phyloP scores from a whole-genome alignment of 306 rosid species.

The Dryas alaskensis region DNA sequence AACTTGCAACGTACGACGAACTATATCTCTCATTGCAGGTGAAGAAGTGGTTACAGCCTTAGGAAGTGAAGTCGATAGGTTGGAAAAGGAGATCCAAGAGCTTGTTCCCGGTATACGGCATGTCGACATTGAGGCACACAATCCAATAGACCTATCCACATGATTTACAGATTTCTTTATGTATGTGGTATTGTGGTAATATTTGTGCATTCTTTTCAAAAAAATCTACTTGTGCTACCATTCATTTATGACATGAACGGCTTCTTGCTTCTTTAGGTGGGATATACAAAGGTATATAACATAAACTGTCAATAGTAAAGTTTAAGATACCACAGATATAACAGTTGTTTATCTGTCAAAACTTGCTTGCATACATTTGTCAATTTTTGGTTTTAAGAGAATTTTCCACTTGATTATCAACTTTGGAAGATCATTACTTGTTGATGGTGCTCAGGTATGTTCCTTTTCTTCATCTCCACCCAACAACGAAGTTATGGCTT shows the following conservation, averaged over 20 bases:
- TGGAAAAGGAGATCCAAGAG: conserved; percentile 85
- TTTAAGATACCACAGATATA: neutral
- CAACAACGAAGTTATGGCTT: too few species aligned
- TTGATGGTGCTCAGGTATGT: neutral
- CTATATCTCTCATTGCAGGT: conserved; percentile 43
- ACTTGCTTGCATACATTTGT: neutral
- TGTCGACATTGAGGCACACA: conserved; percentile 97
- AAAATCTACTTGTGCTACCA: neutral
- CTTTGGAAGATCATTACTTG: neutral
- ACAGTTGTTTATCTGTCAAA: neutral
- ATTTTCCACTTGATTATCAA: neutral
- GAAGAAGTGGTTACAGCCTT: conserved; percentile 96
- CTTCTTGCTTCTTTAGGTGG: conserved; percentile 1
- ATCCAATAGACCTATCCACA: conserved; percentile 54
- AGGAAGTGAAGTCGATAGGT: conserved; percentile 97
- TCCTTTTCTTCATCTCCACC: neutral
- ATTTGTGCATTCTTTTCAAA: conserved; percentile 14
- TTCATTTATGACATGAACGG: neutral
- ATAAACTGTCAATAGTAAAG: neutral
- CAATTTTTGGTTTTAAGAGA: neutral
- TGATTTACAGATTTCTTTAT: conserved; percentile 26
- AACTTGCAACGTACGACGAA: neutral
- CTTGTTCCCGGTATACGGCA: conserved; percentile 95
- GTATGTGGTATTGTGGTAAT: neutral
- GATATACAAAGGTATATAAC: neutral